phyloP scores from a whole-genome alignment of 2,329 filamentous ascomycete genomes.

The Ophiostoma ips region DNA sequence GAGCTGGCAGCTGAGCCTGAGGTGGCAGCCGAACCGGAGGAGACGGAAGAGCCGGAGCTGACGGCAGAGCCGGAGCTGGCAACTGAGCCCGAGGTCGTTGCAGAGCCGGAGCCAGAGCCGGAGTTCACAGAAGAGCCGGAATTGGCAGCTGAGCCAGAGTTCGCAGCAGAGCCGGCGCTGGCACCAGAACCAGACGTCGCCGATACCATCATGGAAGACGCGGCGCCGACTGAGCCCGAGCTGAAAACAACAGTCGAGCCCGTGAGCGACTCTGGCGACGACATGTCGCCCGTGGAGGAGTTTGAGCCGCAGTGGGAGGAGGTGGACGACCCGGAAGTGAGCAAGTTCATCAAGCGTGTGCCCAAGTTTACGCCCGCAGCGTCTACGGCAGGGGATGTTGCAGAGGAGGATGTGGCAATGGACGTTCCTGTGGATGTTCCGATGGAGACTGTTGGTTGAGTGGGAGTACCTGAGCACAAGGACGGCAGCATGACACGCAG shows the following conservation, averaged over 20 bases:
- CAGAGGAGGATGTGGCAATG: too few species aligned
- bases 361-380: slow-evolving; percentile 4
- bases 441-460: slow-evolving; percentile 5
- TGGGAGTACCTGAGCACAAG: not conserved
- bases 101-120: too few species aligned
- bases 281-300: not conserved
- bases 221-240: slow-evolving; percentile 1
- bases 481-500: not conserved
- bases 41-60: too few species aligned
- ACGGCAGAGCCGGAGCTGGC: too few species aligned
- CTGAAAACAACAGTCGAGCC: slow-evolving; percentile 2
- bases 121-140: too few species aligned
- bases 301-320: slow-evolving; percentile 14
- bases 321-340: slow-evolving; percentile 12
- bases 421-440: too few species aligned
- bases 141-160: too few species aligned
- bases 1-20: too few species aligned
- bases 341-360: slow-evolving; percentile 10
- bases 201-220: not conserved
- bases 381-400: not conserved
- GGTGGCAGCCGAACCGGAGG: too few species aligned
- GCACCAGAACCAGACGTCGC: too few species aligned
- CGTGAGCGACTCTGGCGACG: not conserved
- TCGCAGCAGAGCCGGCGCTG: too few species aligned
- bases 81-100: too few species aligned